Base-by-base conservation (phyloP, 495 filamentous ascomycete genomes). In the Aspergillus baeticus region DNA sequence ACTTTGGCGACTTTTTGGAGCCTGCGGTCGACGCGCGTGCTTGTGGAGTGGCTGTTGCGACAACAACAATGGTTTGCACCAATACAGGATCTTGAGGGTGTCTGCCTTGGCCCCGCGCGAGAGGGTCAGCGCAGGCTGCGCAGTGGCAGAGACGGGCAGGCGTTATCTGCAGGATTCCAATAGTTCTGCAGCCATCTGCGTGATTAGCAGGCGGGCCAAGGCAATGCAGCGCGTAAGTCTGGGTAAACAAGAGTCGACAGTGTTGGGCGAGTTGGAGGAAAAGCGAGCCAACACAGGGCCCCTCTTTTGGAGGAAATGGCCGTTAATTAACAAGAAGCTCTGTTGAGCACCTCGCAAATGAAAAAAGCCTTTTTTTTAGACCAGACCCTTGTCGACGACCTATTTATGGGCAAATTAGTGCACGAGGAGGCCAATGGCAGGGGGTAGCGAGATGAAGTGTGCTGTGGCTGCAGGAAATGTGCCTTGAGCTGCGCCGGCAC, bases 391-490 rank as follows among this genome's bases (percentile, higher is more conserved):
- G 26, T 29, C 13, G 47, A 37, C 14, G 2, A 13, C 8, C 10
- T 50, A 18, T 37, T 50, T 26, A 29, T 48, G 29, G 47, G 21
- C 46, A 53, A 58, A 72, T 54, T 54, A 31, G 45, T 47, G 39
- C 48, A 23, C 21, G 37, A 5, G 37, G 15, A 29, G 6, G 42
- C 59, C 49, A 61, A 57, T 54, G 5, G 41, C n/a, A 21, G 8
- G 0, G 2, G 7, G 15, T 43, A 46, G 51, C 36, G 53, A 56
- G 21, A 47, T 43, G 31, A 38, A 13, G 39, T 54, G 59, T 54
- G 64, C 60, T 41, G 55, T 63, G 52, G 53, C 55, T 68, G 68
- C 68, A 67, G 62, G 54, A 61, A 42, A 52, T 49, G 44, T 54
- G 50, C 35, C 46, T 34, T 49, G 22, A 36, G 36, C 10, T 57